A percentile compares a stretch with the other conserved stretches of the same genome.
Conservation (phyloP, 2,329 filamentous ascomycete genomes). For the Penicillium oxalicum region DNA sequence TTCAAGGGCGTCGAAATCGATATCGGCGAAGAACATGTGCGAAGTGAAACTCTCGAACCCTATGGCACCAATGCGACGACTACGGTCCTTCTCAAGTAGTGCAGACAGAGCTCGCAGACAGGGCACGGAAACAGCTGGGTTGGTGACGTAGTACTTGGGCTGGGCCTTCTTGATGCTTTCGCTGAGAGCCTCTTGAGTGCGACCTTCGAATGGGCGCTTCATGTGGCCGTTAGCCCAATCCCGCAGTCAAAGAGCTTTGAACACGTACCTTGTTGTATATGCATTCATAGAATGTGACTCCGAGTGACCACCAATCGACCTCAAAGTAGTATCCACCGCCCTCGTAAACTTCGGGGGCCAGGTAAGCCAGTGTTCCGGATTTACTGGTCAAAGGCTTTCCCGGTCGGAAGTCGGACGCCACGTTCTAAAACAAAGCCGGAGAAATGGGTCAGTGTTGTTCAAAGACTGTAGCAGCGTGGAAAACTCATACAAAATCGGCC, state of each 20-base stretch:
- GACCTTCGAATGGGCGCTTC: conserved; percentile 87
- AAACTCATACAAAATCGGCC: conserved; percentile 78
- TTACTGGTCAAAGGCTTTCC: conserved; percentile 85
- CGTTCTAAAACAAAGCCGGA: conserved; percentile 58
- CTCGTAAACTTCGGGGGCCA: conserved; percentile 90
- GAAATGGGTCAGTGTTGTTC: conserved; percentile 9
- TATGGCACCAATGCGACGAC: conserved; percentile 74
- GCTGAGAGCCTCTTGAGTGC: conserved; percentile 72
- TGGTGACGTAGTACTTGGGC: conserved; percentile 86
- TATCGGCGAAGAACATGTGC: conserved; percentile 79
- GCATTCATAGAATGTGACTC: conserved; percentile 98
- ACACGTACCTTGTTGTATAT: conserved; percentile 85
- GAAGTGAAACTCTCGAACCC: conserved; percentile 77
- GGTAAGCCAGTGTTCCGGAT: conserved; percentile 90
- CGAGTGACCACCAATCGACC: conserved; percentile 97
- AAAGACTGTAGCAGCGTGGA: neutral
- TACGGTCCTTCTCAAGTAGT: conserved; percentile 72
- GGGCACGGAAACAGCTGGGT: conserved; percentile 78
- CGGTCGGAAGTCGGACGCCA: conserved; percentile 85
- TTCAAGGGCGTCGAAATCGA: conserved; percentile 81
- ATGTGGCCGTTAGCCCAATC: conserved; percentile 25
- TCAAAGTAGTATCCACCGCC: conserved; percentile 83
- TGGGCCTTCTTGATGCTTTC: conserved; percentile 73
- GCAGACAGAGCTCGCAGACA: conserved; percentile 86
- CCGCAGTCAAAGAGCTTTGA: neutral